phyloP scores from a whole-genome alignment of 345 rosid species.

The Garcia nutans region DNA sequence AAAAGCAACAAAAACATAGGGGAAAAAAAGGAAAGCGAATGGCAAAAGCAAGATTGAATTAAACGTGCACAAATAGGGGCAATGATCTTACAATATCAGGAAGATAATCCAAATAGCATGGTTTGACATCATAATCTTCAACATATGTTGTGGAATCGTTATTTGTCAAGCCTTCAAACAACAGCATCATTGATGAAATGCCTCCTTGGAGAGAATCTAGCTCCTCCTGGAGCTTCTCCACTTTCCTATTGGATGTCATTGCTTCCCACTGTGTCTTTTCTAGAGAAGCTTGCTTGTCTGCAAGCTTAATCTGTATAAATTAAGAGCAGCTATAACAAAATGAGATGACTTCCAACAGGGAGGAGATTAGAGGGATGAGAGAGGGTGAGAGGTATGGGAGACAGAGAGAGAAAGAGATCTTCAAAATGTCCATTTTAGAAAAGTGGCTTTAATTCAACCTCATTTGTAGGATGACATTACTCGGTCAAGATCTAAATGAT shows the following conservation, averaged over 20 bases:
- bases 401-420: background rate
- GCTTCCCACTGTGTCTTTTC: conserved; percentile 96
- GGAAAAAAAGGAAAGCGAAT: background rate
- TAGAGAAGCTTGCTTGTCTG: conserved; percentile 91
- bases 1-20: background rate
- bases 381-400: background rate
- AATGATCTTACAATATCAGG: conserved; percentile 56
- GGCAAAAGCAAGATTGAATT: background rate
- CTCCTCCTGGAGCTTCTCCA: conserved; percentile 72
- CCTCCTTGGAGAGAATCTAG: conserved; percentile 61
- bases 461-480: background rate
- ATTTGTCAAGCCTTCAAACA: conserved; percentile 63
- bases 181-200: conserved; percentile 50
- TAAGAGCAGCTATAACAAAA: conserved; percentile 14
- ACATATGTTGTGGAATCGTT: conserved; percentile 31
- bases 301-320: conserved; percentile 70
- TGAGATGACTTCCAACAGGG: conserved; percentile 12
- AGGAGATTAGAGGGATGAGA: background rate
- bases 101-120: conserved; percentile 49
- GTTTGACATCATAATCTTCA: conserved; percentile 57
- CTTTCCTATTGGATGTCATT: conserved; percentile 59
- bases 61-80: background rate
- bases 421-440: background rate
- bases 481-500: background rate
- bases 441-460: conserved; percentile 3